Conservation (phyloP, 352 stramenopile genomes). For the Aphanomyces astaci region DNA sequence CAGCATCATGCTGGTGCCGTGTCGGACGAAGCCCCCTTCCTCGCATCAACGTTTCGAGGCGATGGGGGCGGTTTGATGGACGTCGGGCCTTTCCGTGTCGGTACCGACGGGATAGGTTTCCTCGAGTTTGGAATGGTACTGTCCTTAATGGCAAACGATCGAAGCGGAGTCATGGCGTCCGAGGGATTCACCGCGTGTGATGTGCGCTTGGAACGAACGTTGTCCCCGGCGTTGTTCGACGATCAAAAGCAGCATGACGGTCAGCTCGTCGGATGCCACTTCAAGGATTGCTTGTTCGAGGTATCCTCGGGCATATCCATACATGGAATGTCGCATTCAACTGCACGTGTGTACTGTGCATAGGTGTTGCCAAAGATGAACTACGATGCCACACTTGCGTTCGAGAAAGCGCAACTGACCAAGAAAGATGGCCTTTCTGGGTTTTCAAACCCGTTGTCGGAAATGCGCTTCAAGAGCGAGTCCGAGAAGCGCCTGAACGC, state of each 20-base stretch:
- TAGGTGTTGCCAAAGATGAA: constrained; percentile 60
- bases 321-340: background rate
- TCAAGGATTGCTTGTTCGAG: constrained; percentile 63
- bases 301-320: background rate
- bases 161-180: constrained; percentile 39
- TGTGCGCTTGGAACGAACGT: constrained; percentile 48
- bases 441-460: constrained; percentile 25
- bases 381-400: constrained; percentile 52
- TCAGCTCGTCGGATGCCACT: constrained; percentile 45
- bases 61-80: no score
- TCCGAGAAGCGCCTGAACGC: constrained; percentile 54
- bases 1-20: no score
- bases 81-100: no score
- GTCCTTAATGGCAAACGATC: constrained; percentile 52
- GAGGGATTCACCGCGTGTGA: constrained; percentile 52
- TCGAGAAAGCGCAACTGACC: constrained; percentile 27
- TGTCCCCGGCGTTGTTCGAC: constrained; percentile 11
- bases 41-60: no score
- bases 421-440: background rate
- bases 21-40: no score
- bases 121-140: constrained; percentile 70
- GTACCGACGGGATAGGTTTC: constrained; percentile 30
- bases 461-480: constrained; percentile 63
- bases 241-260: background rate
- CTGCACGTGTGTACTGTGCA: background rate